These are phyloP conservation scores for Candida schatavii DNA, from an alignment of 805 yeast genomes.

Conservation along the genomic window DNA sequence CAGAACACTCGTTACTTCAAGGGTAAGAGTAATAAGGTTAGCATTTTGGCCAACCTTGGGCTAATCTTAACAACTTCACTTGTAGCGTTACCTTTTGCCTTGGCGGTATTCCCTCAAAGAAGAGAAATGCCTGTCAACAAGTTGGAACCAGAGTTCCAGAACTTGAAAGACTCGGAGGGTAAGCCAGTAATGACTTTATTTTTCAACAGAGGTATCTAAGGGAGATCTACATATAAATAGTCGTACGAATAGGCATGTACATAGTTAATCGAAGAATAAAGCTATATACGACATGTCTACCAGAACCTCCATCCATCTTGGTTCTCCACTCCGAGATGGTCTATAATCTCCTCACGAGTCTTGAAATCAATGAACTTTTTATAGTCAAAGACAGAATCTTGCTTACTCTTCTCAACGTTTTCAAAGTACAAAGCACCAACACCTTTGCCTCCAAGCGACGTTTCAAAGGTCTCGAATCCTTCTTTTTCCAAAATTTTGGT, in stretches of 20 bases:
- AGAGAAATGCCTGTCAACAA: constrained; percentile 55
- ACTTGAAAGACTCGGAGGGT: constrained; percentile 62
- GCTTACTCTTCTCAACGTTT: constrained; percentile 9
- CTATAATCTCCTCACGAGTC: constrained; percentile 48
- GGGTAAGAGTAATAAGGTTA: constrained; percentile 63
- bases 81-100: constrained; percentile 87
- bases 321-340: constrained; percentile 41
- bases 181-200: constrained; percentile 56
- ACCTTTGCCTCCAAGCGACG: constrained; percentile 88
- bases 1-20: constrained; percentile 64
- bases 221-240: too few relatives aligned
- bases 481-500: constrained; percentile 32
- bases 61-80: constrained; percentile 83
- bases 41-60: constrained; percentile 77
- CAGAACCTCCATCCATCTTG: constrained; percentile 58
- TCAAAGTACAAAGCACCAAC: constrained; percentile 51
- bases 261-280: not conserved
- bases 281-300: constrained; percentile 29
- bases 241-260: not conserved
- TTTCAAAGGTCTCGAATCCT: constrained; percentile 74
- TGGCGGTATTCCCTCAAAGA: constrained; percentile 93
- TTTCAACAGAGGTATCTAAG: constrained; percentile 84
- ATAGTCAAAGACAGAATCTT: constrained; percentile 18
- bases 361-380: constrained; percentile 37
- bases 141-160: constrained; percentile 64